Base-by-base conservation (phyloP, 2,329 filamentous ascomycete genomes). In the Escovopsis sp. region DNA sequence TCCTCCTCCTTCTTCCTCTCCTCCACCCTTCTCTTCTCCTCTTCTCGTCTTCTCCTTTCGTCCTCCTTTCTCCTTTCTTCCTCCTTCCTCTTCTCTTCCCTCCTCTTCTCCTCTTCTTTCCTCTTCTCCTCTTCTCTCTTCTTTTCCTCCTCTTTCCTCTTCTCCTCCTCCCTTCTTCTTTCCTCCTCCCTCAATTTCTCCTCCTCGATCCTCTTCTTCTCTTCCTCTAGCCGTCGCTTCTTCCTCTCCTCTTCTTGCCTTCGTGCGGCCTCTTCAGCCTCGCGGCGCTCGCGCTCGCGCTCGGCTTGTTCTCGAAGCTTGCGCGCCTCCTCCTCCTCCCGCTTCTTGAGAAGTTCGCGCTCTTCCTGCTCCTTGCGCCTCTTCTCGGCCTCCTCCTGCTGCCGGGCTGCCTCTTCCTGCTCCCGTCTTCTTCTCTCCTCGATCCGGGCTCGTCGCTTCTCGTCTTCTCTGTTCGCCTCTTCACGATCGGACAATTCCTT, bases 61-160 rank as follows among this genome's bases (percentile, higher is more conserved):
- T 60, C 59, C 43, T 62, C 61, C 66, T 64, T 46, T 65, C 60
- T 9, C 54, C 49, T 25, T 53, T 56, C 42, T 53, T 55, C 45
- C 11, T 11, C 8, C 60, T 30, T 30, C 11, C 53, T 56, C 41
- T 63, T 57, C 43, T 62, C 60, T 43, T 62, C 62, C 43, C 66
- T 61, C 10, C 54, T 57, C 29, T 55, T 52, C 35, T 51, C 50
- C 35, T 57, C 53, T 44, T 60, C 59, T 43, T 62, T 66, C 64
- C 47, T 65, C 60, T 74, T 67, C 50, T 71, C 66, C 46, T 69
- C 66, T 43, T 69, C 61, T 9, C 60, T 64, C 43, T 58, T 57
- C 41, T 51, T 60, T 10, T 52, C 52, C 41, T 62, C 58, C 15
- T 39, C 41, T 20, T 41, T 60, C 35, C 62, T 58, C 36, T 54